Evolutionary conservation across 768 basidiomycete species (phyloP).

Genomic region (Auriscalpium orientale): DNA sequence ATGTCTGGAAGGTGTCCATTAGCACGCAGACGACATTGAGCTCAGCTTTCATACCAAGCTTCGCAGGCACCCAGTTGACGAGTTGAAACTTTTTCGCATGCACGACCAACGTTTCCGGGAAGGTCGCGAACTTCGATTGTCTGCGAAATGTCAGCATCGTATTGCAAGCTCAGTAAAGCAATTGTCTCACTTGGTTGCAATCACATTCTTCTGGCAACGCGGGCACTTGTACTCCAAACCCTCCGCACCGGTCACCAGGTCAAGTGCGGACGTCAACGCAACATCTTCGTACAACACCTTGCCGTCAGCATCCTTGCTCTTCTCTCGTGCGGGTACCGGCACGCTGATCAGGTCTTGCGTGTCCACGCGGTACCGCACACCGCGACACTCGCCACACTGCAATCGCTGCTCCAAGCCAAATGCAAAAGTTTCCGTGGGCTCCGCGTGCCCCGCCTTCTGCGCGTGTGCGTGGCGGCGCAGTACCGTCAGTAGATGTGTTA

Average conservation of each 20-base stretch:
- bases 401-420: slow-evolving; percentile 85
- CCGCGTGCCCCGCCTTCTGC: slow-evolving; percentile 31
- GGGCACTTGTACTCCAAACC: slow-evolving; percentile 78
- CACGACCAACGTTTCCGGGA: slow-evolving; percentile 82
- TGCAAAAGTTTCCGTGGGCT: slow-evolving; percentile 70
- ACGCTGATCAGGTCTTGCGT: slow-evolving; percentile 71
- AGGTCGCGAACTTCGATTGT: slow-evolving; percentile 70
- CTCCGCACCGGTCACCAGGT: slow-evolving; percentile 49
- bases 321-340: slow-evolving; percentile 62
- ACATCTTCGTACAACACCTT: slow-evolving; percentile 62
- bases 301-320: slow-evolving; percentile 46
- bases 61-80: slow-evolving; percentile 94
- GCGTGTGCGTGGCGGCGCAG: slow-evolving; percentile 62
- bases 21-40: not conserved
- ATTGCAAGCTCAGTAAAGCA: no score
- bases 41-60: slow-evolving; percentile 56
- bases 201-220: slow-evolving; percentile 56
- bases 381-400: slow-evolving; percentile 70
- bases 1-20: slow-evolving; percentile 52
- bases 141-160: slow-evolving; percentile 28
- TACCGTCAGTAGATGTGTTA: slow-evolving; percentile 69
- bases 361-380: slow-evolving; percentile 80
- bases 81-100: slow-evolving; percentile 94
- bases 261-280: slow-evolving; percentile 51
- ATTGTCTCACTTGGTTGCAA: slow-evolving; percentile 59